Base-by-base conservation (phyloP, 2,329 filamentous ascomycete species). In the Alternaria ventricosa region DNA sequence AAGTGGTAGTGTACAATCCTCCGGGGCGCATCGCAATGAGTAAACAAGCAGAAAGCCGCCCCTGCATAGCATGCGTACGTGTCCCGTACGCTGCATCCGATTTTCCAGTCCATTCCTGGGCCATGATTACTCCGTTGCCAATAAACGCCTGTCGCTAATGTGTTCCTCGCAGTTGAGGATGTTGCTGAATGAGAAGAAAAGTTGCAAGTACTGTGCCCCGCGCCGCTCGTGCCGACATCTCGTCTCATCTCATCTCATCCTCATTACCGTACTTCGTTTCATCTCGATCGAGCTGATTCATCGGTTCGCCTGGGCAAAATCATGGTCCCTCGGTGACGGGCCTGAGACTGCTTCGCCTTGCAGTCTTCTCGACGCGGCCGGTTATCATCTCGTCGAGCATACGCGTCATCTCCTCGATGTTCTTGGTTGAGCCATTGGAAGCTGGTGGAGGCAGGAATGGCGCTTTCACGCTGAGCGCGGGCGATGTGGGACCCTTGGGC, bases 361-460 rank as follows among this genome's bases (percentile, higher is more conserved):
- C 55, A 90, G 91, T 68, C 61, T 71, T 70, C 86, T 72, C 91
- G 57, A 96, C 91, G 60, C 93, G 89, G 75, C 91, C 61, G 92
- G 89, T 92, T 63, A 97, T 96, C 95, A 98, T 97, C 81, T 97
- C 93, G 74, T 98, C 95, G 25, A 97, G 87, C 83, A 97, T 94
- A 73, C 90, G 89, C 70, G 92, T 97, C 89, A 97, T 94, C 80
- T 97, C 94, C 71, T 97, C 94, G 33, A 96, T 91, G 69, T 92
- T 93, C 82, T 85, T 87, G 56, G 86, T 86, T 51, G 78, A 71
- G 69, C 78, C 70, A 10, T 69, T 66, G n/a, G 60, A 64, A 9
- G 68, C 54, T 30, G 71, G 58, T 22, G 66, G 64, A 23, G 71
- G 57, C 23, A 72, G 71, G 9, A 60, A 60, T 8, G 57, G 57